Base-by-base conservation (phyloP, 192 early-diverging fungal genomes). In the Mortierella hygrophila region DNA sequence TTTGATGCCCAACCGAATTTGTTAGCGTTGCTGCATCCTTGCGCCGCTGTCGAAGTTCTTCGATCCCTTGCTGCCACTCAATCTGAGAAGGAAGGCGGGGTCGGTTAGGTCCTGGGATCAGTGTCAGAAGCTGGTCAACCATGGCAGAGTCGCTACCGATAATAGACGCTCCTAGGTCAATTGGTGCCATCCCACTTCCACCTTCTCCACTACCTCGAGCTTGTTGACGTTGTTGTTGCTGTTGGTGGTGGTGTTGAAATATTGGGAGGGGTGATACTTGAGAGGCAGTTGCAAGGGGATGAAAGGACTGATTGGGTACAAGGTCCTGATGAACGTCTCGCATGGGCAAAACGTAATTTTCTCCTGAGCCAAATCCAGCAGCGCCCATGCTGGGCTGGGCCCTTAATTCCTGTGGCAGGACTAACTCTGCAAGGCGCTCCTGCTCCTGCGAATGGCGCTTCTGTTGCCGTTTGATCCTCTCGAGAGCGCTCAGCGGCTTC, bases 21-120 rank as follows among this genome's bases (percentile, higher is more conserved):
- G 79, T 86, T 6, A 70, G 65, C 1, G 55, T 57, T 11, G 52
- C 60, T 20, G 78, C 79, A 32, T 81, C 68, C 23, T 74, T 80
- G 2, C 74, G 83, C 32, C 74, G 76, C 46, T 80, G 78, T 18
- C 69, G 49, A 20, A 85, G 40, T 11, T 86, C 75, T 40, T 86
- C 84, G 21, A 81, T 35, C 38, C 78, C 79, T 7, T 68, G 72
- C 68, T 86, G 71, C 84, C 84, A 86, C 46, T 86, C 84, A 11
- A 70, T n/a, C n/a, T 77, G 79, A 9, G 78, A 72, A 20, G 84
- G 84, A 13, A 86, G 74, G 0, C 84, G 77, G 0, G 84, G 84
- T 5, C 84, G 84, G 52, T 78, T 77, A 6, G 84, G 70, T 26
- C 79, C 75, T 13, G 84, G 71, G 7, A 44, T 54, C 11, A 81